Base-by-base conservation (phyloP, 2,329 filamentous ascomycete species). In the Elsinoe perseae region DNA sequence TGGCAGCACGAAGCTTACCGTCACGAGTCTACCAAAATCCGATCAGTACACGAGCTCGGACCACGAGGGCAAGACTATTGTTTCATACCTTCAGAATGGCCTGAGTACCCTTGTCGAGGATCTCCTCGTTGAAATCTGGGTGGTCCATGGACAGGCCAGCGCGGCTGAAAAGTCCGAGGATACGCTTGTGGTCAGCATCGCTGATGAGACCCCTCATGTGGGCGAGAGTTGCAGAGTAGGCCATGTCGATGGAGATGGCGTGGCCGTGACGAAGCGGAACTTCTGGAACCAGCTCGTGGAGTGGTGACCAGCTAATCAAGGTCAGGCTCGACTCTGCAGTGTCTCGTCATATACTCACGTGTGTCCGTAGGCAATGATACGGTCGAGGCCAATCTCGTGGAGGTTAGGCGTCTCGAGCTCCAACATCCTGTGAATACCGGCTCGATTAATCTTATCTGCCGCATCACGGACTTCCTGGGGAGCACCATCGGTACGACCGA, bases 221-320 rank as follows among this genome's bases (percentile, higher is more conserved):
- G 16, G 84, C 82, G 3, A 88, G 75, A 0, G 85, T 87, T 0
- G 84, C 84, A 0, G 83, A 85, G 70, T 84, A 88, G 0, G 84
- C 85, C 85, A 88, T 88, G 66, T 87, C 85, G 59, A 87, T 85
- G 2, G 82, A 85, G 62, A 88, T 87, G 61, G 85, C 85, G 65
- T 88, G 85, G 2, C 85, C 85, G 66, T 88, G 85, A 40, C 84
- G 81, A 42, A 87, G 77, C 0, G 84, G 84, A 0, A 82, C 81
- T 52, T 84, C 78, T 0, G 85, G 84, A 0, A 85, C 76, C 8
- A 89, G 77, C 69, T 88, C 85, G 65, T 87, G 83, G 4, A 87
- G 75, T 18, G 84, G 85, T 3, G 83, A 87, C 84, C 85, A 87
- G 5, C 79, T 82, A 63, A 52, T 42, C 21, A 50, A 21, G 40